Conservation (phyloP, 2,329 filamentous ascomycete genomes). For the Aureobasidium melanogenum region DNA sequence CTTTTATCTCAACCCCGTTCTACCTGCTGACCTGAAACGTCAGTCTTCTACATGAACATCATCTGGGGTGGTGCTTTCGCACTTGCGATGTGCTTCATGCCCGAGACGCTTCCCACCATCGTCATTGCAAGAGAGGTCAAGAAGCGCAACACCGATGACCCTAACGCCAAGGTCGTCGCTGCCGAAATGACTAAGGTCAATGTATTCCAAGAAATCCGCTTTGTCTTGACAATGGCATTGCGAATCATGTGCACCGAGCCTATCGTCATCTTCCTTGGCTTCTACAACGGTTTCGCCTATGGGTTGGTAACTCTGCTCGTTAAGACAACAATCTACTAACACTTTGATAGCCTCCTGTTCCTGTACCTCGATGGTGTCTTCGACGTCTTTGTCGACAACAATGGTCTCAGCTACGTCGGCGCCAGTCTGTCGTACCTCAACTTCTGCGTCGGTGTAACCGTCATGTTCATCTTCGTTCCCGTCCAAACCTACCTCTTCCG, state of each 20-base stretch:
- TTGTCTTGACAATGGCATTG: constrained; percentile 29
- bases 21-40: constrained; percentile 44
- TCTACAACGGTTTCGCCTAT: constrained; percentile 37
- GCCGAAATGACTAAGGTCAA: constrained; percentile 27
- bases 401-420: constrained; percentile 4
- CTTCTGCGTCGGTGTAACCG: constrained; percentile 8
- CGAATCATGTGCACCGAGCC: constrained; percentile 41
- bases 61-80: constrained; percentile 7
- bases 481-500: constrained; percentile 11
- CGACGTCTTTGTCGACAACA: constrained; percentile 11
- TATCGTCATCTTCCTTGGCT: constrained; percentile 39
- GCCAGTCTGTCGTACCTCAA: constrained; percentile 9
- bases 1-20: too few relatives aligned
- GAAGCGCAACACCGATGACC: constrained; percentile 49
- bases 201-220: constrained; percentile 17
- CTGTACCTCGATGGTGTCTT: constrained; percentile 21
- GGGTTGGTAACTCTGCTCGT: neutral
- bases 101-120: constrained; percentile 24
- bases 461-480: constrained; percentile 10
- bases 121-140: constrained; percentile 47
- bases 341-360: constrained; percentile 19
- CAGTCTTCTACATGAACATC: constrained; percentile 17
- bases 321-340: neutral
- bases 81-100: constrained; percentile 10
- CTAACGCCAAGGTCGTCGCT: constrained; percentile 31